These are phyloP conservation scores for Rhododendron griersonianum DNA, from an alignment of 148 eudicot species.

Conservation along the genomic window DNA sequence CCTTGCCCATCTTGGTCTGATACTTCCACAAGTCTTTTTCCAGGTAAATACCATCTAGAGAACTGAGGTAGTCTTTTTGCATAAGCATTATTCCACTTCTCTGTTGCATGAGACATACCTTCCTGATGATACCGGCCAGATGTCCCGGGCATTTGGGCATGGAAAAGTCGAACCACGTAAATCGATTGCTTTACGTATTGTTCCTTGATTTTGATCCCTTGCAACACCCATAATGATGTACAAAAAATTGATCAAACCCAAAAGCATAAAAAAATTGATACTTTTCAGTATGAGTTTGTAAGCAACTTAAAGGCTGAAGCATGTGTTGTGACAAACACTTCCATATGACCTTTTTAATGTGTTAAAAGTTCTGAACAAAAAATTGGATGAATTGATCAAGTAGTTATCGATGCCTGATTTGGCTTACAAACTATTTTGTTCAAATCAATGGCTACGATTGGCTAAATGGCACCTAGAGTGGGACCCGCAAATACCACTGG, in stretches of 20 bases:
- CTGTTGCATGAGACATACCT: background rate
- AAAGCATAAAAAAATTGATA: background rate
- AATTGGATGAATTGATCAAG: background rate
- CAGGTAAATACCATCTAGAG: conserved; percentile 49
- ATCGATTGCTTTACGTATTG: background rate
- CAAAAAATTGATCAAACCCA: background rate
- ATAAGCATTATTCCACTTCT: background rate
- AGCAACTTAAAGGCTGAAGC: background rate
- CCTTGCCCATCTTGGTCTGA: conserved; percentile 62
- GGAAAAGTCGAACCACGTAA: background rate
- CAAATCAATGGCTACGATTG: no score
- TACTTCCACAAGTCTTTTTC: conserved; percentile 84
- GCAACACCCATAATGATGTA: background rate
- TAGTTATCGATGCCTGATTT: background rate
- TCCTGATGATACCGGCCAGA: background rate
- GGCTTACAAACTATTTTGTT: background rate
- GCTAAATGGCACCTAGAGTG: no score
- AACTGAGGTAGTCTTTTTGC: background rate
- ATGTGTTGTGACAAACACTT: background rate
- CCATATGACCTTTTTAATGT: background rate
- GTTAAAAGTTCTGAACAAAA: background rate
- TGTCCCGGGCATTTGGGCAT: background rate
- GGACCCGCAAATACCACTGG: no score
- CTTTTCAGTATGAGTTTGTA: background rate
- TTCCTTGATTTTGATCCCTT: background rate